Evolutionary conservation across 371 early-diverging fungal genomes (phyloP), one percentile per base, ranked within the genome.

Genomic region (Mucor mucedo): DNA sequence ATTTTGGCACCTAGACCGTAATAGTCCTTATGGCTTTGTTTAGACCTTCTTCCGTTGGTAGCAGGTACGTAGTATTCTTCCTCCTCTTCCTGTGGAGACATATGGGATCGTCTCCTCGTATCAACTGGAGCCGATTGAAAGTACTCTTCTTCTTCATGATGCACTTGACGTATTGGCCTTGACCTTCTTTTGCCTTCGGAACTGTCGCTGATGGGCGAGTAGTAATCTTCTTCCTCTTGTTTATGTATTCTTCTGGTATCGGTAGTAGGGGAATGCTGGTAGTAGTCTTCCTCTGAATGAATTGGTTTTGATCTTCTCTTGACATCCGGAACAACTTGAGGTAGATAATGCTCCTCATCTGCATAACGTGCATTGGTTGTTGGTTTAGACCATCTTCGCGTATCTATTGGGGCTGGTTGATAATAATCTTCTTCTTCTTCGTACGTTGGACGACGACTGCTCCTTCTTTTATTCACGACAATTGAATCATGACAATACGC

Each of bases 21-120:
- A 13, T 59, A 59, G 14, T 50, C 60, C 29, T 59, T 49, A 40
- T 50, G 38, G 7, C 40, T 59, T 33, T 41, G 2, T 40, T 59
- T 16, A 2, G 7, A 13, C 21, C 33, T 30, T 4, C 9, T 45
- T 33, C 45, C 6, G 27, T 16, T 9, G 35, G 35, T 35, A 35
- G 35, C 1, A 6, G 35, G 4, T 1, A 0, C 6, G 35, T 6
- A 35, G 35, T 35, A 35, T 35, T 4, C 35, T 4, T 35, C 35
- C 1, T 35, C 35, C 8, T 35, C 35, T 35, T 8, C 6, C 35
- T 6, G 35, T 35, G 0, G 21, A 21, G 21, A 21, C 21, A 35
- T 6, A 35, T 35, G 35, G 35, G 35, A 35, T 8, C 35, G 21
- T 21, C 21, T 35, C 8, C 35, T 35, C 0, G 35, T 6, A 35